Base-by-base conservation (phyloP, 2,329 filamentous ascomycete genomes). In the Chaetomiaceae sp. region DNA sequence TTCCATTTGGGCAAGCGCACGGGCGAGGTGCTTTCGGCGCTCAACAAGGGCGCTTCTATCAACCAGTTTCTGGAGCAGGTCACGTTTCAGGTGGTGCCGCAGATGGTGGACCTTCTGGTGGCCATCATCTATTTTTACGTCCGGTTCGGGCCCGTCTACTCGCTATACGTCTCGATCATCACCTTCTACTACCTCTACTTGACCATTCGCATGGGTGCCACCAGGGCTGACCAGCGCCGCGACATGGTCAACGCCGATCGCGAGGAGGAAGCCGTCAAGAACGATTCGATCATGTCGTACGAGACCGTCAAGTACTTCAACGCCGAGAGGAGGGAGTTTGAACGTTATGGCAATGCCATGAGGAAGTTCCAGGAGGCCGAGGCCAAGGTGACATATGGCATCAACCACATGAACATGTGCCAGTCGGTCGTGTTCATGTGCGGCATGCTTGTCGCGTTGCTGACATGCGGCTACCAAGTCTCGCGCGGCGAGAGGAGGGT, bases 201-300 rank as follows among this genome's bases (percentile, higher is more conserved):
- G 66, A 99, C 94, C 6, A 90, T 99, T 63, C 89, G 91, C 60
- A 91, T 99, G 87, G 92, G 94, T 15, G 88, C 92, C 57, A 96
- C 91, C 75, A 82, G 94, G 63, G 89, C 91, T 6, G 89, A 95
- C 64, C 89, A 96, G 64, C 84, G 94, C 63, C 83, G 94, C 56
- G 83, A 92, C 65, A 96, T 96, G 87, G 92, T 92, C 47, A 97
- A 96, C 67, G 89, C 91, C 14, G 91, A 94, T 62, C 82, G 94
- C 59, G 91, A 96, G 71, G 91, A 96, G 71, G 92, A 96, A 70
- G 94, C 94, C 6, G 91, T 97, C 62, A 97, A 97, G 72, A 97
- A 96, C 67, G 94, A 99, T 69, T 97, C 94, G 0, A 94, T 99
- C 75, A 91, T 94, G 58, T 95, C 91, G n/a, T 99, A 97, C 69